These are phyloP conservation scores for Candida succiphila DNA, from an alignment of 805 yeast genomes.

Conservation along the genomic window DNA sequence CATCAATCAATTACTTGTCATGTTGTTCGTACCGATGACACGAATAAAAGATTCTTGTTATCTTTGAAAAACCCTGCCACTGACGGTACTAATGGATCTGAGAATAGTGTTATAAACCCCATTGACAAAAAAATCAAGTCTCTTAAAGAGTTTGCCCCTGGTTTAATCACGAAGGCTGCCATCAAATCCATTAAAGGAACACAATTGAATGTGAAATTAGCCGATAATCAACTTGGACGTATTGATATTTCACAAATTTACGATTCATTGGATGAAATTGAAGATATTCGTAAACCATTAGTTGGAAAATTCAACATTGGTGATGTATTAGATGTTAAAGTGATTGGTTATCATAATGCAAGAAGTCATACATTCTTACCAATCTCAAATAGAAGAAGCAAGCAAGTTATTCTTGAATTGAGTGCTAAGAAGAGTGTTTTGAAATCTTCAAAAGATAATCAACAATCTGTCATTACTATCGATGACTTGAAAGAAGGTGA, in stretches of 20 bases:
- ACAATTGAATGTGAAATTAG: slow-evolving; percentile 65
- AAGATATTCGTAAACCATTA: slow-evolving; percentile 49
- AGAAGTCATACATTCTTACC: slow-evolving; percentile 61
- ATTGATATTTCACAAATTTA: slow-evolving; percentile 67
- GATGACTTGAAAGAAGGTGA: slow-evolving; percentile 39
- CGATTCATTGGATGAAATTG: slow-evolving; percentile 41
- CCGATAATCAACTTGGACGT: slow-evolving; percentile 73
- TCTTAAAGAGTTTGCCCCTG: slow-evolving; percentile 46
- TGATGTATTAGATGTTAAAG: slow-evolving; percentile 46
- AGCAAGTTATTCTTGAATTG: slow-evolving; percentile 54
- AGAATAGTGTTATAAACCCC: slow-evolving; percentile 40
- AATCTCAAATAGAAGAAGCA: slow-evolving; percentile 41
- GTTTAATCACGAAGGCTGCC: slow-evolving; percentile 48
- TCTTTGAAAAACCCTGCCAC: slow-evolving; percentile 32
- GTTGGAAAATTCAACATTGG: slow-evolving; percentile 43
- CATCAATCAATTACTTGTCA: slow-evolving; percentile 67
- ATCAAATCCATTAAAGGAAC: slow-evolving; percentile 58
- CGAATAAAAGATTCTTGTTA: slow-evolving; percentile 60
- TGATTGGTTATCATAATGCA: slow-evolving; percentile 71
- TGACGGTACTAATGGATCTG: slow-evolving; percentile 4
- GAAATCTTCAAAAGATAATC: slow-evolving; percentile 8
- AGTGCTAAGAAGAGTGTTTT: slow-evolving; percentile 39
- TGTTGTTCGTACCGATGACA: slow-evolving; percentile 60
- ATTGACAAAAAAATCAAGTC: slow-evolving; percentile 42
- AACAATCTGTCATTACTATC: slow-evolving; percentile 21